phyloP scores from a whole-genome alignment of 495 filamentous ascomycete genomes.

The Acidomyces sp. region DNA sequence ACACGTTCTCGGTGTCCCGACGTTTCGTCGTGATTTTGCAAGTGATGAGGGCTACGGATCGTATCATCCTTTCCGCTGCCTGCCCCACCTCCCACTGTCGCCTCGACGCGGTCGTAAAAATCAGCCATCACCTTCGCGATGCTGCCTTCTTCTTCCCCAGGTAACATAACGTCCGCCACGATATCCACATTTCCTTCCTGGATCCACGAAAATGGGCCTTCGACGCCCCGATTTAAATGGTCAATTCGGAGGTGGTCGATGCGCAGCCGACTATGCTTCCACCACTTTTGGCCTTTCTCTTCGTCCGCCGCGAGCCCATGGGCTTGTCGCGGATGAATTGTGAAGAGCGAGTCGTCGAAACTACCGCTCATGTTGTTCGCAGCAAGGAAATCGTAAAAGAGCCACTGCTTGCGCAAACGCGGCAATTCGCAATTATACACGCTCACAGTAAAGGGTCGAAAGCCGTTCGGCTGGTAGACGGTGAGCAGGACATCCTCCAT shows the following conservation, averaged over 20 bases:
- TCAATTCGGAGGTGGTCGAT: slow-evolving; percentile 93
- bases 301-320: slow-evolving; percentile 42
- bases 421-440: slow-evolving; percentile 92
- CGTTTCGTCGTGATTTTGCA: neutral
- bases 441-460: slow-evolving; percentile 86
- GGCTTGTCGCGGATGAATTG: slow-evolving; percentile 84
- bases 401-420: slow-evolving; percentile 83
- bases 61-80: neutral
- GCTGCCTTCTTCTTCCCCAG: slow-evolving; percentile 61
- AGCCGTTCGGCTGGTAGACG: slow-evolving; percentile 75
- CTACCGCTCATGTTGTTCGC: slow-evolving; percentile 94
- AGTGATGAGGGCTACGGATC: neutral
- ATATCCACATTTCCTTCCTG: slow-evolving; percentile 93
- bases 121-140: slow-evolving; percentile 82
- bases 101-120: slow-evolving; percentile 88
- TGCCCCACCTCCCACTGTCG: slow-evolving; percentile 56
- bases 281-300: slow-evolving; percentile 52
- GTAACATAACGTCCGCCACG: slow-evolving; percentile 87
- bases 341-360: slow-evolving; percentile 90
- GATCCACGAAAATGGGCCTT: slow-evolving; percentile 96
- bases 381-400: slow-evolving; percentile 94
- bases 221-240: slow-evolving; percentile 84
- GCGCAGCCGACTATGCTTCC: slow-evolving; percentile 79
- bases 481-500: slow-evolving; percentile 88
- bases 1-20: neutral